Evolutionary conservation across 306 rosid species (phyloP), one percentile per base, ranked within the genome.

Genomic region (Glycine tomentella): DNA sequence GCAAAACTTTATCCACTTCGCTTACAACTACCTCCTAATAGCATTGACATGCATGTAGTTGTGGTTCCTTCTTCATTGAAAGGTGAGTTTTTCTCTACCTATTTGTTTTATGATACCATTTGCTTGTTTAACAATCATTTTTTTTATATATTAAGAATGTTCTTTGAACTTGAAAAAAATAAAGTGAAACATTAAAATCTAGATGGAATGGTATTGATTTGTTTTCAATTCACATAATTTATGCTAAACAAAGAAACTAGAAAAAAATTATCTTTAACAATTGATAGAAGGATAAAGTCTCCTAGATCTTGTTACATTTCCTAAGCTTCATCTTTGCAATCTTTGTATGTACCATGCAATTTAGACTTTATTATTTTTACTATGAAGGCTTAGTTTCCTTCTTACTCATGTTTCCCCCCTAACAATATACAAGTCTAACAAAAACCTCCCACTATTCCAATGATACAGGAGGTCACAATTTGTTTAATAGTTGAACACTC

Each of bases 21-120:
- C 68, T 86, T 93, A n/a, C 99, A 93, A 34, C 88, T 95, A 48
- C 99, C 98, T 50, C 99, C 99, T 5, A 89, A 91, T 84, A 88
- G 88, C 9, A 4, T 71, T 20, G 91, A 89, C 12, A 83, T 93
- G 93, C 95, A 93, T 36, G 86, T 95, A 5, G 89, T 95, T 15
- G 81, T 93, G 6, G 91, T 95, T 85, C 93, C 90, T 48, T 82
- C 91, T 9, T 71, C 86, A 0, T 76, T 86, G 48, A 2, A 48
- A 73, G 87, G 92, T 90, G 36, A 62, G 74, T 31, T 36, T 62
- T 62, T 6, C 68, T 33, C 8, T 1, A 34, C 16, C 9, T 61
- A 2, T 31, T 6, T 55, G 10, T 55, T 57, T 15, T 16, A 16
- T 55, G 61, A 55, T 55, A n/a, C 46, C 9, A 42, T 42, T 42